These are phyloP conservation scores for Cylindrodendrum hubeiense DNA, from an alignment of 2,329 filamentous ascomycete genomes.

Conservation along the genomic window DNA sequence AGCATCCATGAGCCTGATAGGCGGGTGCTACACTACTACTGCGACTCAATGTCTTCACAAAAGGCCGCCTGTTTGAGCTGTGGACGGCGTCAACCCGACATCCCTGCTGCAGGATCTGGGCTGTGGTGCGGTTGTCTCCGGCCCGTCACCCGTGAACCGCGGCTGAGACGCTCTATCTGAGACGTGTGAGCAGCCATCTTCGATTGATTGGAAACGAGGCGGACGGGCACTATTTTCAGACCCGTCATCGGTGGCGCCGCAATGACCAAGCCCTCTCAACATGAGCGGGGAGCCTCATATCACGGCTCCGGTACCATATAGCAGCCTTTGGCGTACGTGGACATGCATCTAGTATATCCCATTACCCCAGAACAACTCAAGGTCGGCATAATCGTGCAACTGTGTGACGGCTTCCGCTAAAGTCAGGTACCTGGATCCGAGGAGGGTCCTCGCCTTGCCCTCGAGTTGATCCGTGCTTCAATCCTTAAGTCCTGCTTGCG, in stretches of 20 bases:
- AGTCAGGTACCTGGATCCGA: background rate
- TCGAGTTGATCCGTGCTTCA: background rate
- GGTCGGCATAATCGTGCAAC: background rate
- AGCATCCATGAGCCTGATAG: conserved; percentile 17
- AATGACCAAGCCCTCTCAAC: background rate
- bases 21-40: conserved; percentile 26
- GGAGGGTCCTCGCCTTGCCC: background rate
- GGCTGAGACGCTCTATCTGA: conserved; percentile 41
- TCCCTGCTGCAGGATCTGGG: conserved; percentile 37
- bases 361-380: background rate
- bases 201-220: conserved; percentile 27
- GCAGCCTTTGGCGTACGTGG: background rate
- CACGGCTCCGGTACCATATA: background rate
- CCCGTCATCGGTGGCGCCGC: background rate
- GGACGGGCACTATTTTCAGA: background rate
- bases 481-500: background rate
- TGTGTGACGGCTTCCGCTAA: too few species aligned
- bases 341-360: background rate
- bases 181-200: conserved; percentile 30
- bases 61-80: background rate
- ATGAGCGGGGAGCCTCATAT: too few species aligned
- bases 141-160: background rate
- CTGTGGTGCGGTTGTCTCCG: conserved; percentile 15
- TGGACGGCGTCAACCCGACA: background rate
- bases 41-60: conserved; percentile 9